These are phyloP conservation scores for Phialophora tarda DNA, from an alignment of 2,329 filamentous ascomycete genomes.

Conservation along the genomic window DNA sequence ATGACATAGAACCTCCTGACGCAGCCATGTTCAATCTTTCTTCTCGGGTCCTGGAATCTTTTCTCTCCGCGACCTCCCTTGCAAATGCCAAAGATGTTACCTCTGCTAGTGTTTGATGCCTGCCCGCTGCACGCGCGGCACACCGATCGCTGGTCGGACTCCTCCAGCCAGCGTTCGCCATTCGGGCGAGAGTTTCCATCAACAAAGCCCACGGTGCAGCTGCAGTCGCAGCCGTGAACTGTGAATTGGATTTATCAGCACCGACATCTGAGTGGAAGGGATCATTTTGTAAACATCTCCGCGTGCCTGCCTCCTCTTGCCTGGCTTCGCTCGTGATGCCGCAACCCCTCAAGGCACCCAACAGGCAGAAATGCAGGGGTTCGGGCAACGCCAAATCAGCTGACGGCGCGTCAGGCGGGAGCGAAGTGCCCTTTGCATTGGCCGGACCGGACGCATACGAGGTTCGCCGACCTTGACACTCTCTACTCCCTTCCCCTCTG, in stretches of 20 bases:
- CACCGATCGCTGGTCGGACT: too few relatives aligned
- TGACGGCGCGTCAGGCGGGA: constrained; percentile 21
- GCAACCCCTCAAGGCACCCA: constrained; percentile 14
- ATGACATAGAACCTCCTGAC: too few relatives aligned
- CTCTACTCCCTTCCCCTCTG: neutral
- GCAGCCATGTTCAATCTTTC: too few relatives aligned
- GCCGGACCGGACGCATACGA: neutral
- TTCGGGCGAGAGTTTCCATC: neutral
- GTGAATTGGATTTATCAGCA: constrained; percentile 18
- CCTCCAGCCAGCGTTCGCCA: neutral
- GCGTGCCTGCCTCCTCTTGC: neutral
- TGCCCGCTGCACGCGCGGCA: too few relatives aligned
- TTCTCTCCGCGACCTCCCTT: too few relatives aligned
- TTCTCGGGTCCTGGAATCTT: too few relatives aligned
- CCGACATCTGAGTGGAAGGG: neutral
- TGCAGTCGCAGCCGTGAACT: neutral
- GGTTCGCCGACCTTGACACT: neutral
- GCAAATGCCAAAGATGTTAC: too few relatives aligned
- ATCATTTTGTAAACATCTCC: neutral
- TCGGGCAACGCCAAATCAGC: constrained; percentile 25
- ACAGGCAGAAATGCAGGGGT: constrained; percentile 24
- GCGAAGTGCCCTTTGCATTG: neutral
- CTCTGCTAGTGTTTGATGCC: too few relatives aligned
- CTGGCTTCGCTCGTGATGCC: neutral
- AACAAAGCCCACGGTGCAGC: neutral